Base-by-base conservation (phyloP, 768 basidiomycete genomes). In the Sarcomyxa edulis region DNA sequence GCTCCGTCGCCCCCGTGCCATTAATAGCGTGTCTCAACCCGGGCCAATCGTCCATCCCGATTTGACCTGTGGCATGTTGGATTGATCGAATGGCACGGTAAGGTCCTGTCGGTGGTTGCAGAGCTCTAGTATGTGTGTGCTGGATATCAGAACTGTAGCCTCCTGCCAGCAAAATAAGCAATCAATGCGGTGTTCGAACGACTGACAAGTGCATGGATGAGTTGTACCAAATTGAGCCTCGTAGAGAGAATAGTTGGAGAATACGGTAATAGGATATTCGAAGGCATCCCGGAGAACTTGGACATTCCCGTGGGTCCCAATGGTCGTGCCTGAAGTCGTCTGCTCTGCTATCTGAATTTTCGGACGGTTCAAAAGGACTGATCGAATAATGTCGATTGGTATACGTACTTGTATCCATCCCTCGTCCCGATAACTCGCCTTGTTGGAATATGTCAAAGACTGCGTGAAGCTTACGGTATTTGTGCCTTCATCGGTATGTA, bases 381-480 rank as follows among this genome's bases (percentile, higher is more conserved):
- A 29, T 31, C n/a, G n/a, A n/a, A n/a, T n/a, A n/a, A 16, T 8
- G 11, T 10, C 26, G 10, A 43, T 2, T 29, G 15, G n/a, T 34
- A 16, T 7, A 16, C 41, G 20, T 40, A 59, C 58, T 52, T 59
- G 57, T 9, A 59, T 33, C 60, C 55, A 60, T 5, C 66, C 52
- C 33, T 71, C 48, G 38, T 78, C 49, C 25, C 66, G 52, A 45
- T 76, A 81, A 34, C 60, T 59, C 43, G 78, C 77, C 7, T 59
- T 62, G 46, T 81, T 81, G 31, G 52, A 54, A 47, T 65, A 81
- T 24, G 55, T 20, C 43, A 79, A 51, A 10, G 58, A 53, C 54
- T 82, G 81, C 24, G 65, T 44, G 54, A 76, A 78, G 6, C 59
- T 52, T 5, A 79, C 76, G 1, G 54, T 45, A 29, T 61, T 78